Conservation (phyloP, 352 stramenopile species). For the Lagenidium giganteum region DNA sequence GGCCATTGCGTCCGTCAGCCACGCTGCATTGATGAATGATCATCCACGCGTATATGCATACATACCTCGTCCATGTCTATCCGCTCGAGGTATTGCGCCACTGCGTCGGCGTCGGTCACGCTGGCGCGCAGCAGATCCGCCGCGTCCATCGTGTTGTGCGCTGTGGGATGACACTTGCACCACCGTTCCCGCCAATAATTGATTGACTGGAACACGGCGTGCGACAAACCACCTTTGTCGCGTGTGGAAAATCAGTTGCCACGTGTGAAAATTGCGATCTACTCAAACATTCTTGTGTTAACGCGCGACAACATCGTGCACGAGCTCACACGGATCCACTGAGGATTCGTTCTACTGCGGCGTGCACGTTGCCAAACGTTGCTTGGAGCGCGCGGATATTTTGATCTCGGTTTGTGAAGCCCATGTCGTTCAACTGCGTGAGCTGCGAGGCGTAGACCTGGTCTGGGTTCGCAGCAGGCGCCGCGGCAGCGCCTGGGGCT, state of each 20-base stretch:
- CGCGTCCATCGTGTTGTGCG: slow-evolving; percentile 22
- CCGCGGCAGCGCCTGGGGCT: slow-evolving; percentile 11
- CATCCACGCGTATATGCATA: not conserved
- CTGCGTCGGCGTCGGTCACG: slow-evolving; percentile 49
- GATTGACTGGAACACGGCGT: not conserved
- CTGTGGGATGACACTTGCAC: not conserved
- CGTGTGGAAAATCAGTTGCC: too few relatives aligned
- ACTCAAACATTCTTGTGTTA: too few relatives aligned
- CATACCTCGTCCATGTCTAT: slow-evolving; percentile 59
- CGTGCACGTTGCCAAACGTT: slow-evolving; percentile 86
- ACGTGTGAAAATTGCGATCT: too few relatives aligned
- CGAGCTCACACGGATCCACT: slow-evolving; percentile 47
- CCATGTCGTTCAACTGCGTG: slow-evolving; percentile 88
- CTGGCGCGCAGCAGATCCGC: slow-evolving; percentile 56
- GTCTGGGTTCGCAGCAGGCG: slow-evolving; percentile 61
- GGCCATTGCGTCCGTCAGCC: too few relatives aligned
- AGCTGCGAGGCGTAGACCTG: slow-evolving; percentile 86
- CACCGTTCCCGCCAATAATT: not conserved
- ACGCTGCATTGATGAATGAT: too few relatives aligned
- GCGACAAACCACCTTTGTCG: too few relatives aligned
- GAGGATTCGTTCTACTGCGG: slow-evolving; percentile 85
- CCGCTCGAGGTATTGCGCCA: slow-evolving; percentile 50
- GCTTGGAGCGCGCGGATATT: slow-evolving; percentile 85
- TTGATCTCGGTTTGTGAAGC: slow-evolving; percentile 85
- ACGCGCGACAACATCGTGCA: too few relatives aligned